Base-by-base conservation (phyloP, 2,329 filamentous ascomycete species). In the Colletotrichum destructivum region DNA sequence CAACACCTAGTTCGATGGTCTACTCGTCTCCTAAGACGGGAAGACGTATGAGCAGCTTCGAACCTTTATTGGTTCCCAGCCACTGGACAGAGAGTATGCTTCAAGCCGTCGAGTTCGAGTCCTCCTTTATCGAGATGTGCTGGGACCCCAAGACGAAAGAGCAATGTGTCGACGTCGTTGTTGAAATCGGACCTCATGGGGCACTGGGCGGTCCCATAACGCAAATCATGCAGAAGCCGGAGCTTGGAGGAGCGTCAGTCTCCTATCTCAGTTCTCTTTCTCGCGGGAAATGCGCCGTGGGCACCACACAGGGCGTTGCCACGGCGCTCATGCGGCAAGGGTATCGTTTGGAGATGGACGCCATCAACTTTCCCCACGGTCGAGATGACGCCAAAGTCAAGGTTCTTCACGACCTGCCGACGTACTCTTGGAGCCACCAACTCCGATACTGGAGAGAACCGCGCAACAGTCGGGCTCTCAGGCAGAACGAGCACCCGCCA, bases 221-320 rank as follows among this genome's bases (percentile, higher is more conserved):
- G 7, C 46, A 67, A 18, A 67, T 67, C 21, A 46, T 67, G 40
- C 26, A 44, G 31, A 16, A 35, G 3, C 23, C 31, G 15, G 59
- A 31, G 80, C 60, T 51, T 16, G 46, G 54, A 4, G 82, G 82
- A 0, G 78, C 81, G 57, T 83, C 83, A 66, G 78, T 85, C 55
- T 79, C 81, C 1, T 87, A 87, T 68, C 77, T 79, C 9, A 81
- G 84, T 0, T 79, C 81, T 0, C 84, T 93, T 2, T 75, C 87
- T 2, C 85, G 88, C 42, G 85, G 87, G n/a, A 85, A 87, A 60
- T 81, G 87, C 59, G 84, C 85, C 1, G 84, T 86, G 1, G 81
- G 84, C 18, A 81, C 82, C 0, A 81, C 84, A 1, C 76, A 85
- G 31, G 83, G 86, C 42, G 78, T 85, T 1, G 85, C 84, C 3